Percentiles rank a stretch among this genome's conserved stretches.
Conservation (phyloP, 1,139 yeast genomes). For the Candida dubliniensis region DNA sequence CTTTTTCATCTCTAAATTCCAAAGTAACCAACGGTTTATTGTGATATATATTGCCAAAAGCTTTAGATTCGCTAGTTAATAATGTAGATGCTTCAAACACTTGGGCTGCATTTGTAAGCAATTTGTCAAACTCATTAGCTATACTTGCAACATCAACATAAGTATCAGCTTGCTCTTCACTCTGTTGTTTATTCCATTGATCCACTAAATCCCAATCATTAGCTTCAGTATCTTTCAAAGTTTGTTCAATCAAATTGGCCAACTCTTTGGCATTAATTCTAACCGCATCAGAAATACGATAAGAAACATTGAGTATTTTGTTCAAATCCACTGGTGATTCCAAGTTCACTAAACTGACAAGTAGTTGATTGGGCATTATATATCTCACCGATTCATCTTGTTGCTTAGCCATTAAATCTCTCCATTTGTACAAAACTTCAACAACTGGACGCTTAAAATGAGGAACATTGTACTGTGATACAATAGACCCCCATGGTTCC, state of each 20-base stretch:
- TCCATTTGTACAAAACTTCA: conserved; percentile 71
- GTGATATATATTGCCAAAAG: conserved; percentile 15
- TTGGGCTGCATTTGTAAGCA: not conserved
- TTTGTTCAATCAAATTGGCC: conserved; percentile 51
- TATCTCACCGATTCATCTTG: conserved; percentile 84
- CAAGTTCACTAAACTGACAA: conserved; percentile 60
- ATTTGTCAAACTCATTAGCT: conserved; percentile 3
- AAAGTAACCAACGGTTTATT: conserved; percentile 15
- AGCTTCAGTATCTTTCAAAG: conserved; percentile 30
- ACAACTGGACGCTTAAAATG: conserved; percentile 55
- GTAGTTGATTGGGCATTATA: conserved; percentile 78
- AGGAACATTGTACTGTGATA: conserved; percentile 68
- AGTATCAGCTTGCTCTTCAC: not conserved
- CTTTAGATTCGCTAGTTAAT: conserved; percentile 16
- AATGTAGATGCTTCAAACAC: conserved; percentile 11
- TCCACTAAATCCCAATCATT: conserved; percentile 34
- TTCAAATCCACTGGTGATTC: conserved; percentile 56
- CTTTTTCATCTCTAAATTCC: conserved; percentile 19
- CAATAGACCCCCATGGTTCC: conserved; percentile 60
- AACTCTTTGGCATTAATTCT: conserved; percentile 57
- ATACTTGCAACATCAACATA: conserved; percentile 2
- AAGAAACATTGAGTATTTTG: conserved; percentile 56
- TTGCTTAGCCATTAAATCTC: conserved; percentile 71
- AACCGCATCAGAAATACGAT: conserved; percentile 54
- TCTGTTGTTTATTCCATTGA: conserved; percentile 17